Evolutionary conservation across 345 rosid species (phyloP).

Genomic region (Gossypium longicalyx): DNA sequence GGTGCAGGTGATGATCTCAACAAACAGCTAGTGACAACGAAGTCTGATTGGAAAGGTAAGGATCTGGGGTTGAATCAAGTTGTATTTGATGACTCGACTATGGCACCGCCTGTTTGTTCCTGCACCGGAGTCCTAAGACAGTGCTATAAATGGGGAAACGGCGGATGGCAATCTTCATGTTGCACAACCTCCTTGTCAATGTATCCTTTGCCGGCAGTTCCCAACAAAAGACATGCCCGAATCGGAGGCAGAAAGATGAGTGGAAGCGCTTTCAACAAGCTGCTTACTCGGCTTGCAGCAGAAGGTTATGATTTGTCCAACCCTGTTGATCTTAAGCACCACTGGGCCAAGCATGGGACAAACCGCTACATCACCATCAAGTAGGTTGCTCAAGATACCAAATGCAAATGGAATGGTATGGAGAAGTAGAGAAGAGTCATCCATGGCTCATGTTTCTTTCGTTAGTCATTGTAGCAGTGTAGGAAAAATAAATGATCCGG

Average conservation of each 20-base stretch:
- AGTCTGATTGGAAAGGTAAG: conserved; percentile 82
- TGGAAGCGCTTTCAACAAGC: conserved; percentile 94
- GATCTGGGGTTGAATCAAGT: conserved; percentile 88
- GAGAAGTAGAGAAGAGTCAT: not conserved
- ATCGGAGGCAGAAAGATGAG: conserved; percentile 98
- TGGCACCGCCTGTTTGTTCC: conserved; percentile 91
- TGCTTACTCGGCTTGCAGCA: conserved; percentile 81
- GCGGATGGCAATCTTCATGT: conserved; percentile 99
- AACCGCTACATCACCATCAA: conserved; percentile 56
- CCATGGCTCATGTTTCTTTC: not conserved
- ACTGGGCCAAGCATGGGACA: conserved; percentile 79
- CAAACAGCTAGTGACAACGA: conserved; percentile 44
- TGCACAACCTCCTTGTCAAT: conserved; percentile 88
- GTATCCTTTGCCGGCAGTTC: conserved; percentile 82
- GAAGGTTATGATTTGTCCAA: conserved; percentile 69
- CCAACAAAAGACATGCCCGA: conserved; percentile 86
- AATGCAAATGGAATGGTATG: not conserved
- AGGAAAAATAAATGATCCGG: not conserved
- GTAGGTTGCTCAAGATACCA: conserved; percentile 12
- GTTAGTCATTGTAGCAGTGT: not conserved
- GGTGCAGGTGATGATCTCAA: conserved; percentile 40
- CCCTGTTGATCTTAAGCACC: conserved; percentile 65
- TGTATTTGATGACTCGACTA: conserved; percentile 81
- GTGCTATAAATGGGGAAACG: conserved; percentile 99
- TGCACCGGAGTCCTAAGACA: conserved; percentile 87